Conservation (phyloP, 2,329 filamentous ascomycete species). For the Coniochaeta sp. region DNA sequence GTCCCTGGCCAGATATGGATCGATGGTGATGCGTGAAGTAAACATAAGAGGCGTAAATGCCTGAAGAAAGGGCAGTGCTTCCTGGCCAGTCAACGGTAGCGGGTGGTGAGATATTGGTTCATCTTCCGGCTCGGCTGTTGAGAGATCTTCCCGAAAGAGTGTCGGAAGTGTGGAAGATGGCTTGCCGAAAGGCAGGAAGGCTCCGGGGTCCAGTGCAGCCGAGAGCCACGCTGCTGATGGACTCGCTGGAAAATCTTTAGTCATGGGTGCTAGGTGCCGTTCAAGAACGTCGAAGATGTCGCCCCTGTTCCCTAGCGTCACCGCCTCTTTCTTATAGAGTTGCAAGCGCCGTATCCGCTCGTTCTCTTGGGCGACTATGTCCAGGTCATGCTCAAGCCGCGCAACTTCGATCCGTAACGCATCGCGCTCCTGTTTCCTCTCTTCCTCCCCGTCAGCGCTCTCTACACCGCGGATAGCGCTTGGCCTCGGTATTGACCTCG, state of each 20-base stretch:
- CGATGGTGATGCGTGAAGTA: slow-evolving; percentile 41
- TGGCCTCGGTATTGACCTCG: not conserved
- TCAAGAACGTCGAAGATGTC: slow-evolving; percentile 32
- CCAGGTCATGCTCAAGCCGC: slow-evolving; percentile 51
- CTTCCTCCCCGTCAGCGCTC: slow-evolving; percentile 31
- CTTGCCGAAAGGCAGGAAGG: slow-evolving; percentile 43
- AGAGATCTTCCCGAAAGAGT: slow-evolving; percentile 15
- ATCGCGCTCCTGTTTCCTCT: slow-evolving; percentile 46
- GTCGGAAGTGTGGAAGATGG: slow-evolving; percentile 18
- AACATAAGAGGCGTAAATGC: slow-evolving; percentile 64
- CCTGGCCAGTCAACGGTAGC: slow-evolving; percentile 49
- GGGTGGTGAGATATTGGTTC: slow-evolving; percentile 58
- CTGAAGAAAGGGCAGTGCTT: slow-evolving; percentile 63
- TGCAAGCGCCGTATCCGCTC: slow-evolving; percentile 40
- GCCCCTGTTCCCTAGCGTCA: slow-evolving; percentile 19
- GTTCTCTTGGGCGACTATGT: slow-evolving; percentile 49
- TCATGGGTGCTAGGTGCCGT: slow-evolving; percentile 33
- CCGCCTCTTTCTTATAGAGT: slow-evolving; percentile 19
- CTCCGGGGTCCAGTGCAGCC: slow-evolving; percentile 42
- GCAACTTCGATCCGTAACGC: slow-evolving; percentile 48
- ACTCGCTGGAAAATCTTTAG: slow-evolving; percentile 2
- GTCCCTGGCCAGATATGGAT: slow-evolving; percentile 25
- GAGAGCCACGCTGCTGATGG: slow-evolving; percentile 30
- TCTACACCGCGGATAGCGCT: slow-evolving; percentile 28
- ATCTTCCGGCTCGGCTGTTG: slow-evolving; percentile 24